Evolutionary conservation across 176 grass and related monocot species (phyloP).

Genomic region (Carex myosuroides): DNA sequence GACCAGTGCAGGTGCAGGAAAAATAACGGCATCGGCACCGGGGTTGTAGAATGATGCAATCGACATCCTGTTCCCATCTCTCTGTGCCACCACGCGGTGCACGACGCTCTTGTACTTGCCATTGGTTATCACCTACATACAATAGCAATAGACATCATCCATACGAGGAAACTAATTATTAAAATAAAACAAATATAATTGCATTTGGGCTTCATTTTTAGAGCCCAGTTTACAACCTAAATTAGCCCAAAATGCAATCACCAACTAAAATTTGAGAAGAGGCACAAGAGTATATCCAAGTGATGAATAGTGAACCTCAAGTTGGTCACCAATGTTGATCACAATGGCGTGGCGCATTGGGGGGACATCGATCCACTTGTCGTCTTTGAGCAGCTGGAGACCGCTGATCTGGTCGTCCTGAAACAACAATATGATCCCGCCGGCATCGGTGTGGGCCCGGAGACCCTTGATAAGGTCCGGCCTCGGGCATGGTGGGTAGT

Average conservation of each 20-base stretch:
- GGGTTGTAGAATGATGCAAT: slow-evolving; percentile 98
- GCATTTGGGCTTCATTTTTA: not conserved
- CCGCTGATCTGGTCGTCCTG: slow-evolving; percentile 88
- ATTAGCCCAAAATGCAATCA: not conserved
- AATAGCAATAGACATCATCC: not conserved
- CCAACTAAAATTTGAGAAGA: not conserved
- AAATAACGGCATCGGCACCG: slow-evolving; percentile 73
- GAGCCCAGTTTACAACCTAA: not conserved
- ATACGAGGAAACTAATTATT: not conserved
- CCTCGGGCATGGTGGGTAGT: slow-evolving; percentile 80
- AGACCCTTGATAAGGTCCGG: slow-evolving; percentile 66
- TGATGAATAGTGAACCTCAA: slow-evolving; percentile 37
- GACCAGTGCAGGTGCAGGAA: slow-evolving; percentile 49
- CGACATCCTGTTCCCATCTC: slow-evolving; percentile 93
- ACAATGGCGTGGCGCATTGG: slow-evolving; percentile 65
- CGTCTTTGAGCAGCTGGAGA: slow-evolving; percentile 71
- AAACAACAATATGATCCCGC: slow-evolving; percentile 88
- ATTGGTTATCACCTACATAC: slow-evolving; percentile 76
- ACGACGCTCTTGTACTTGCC: slow-evolving; percentile 86
- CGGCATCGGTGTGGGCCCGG: slow-evolving; percentile 89
- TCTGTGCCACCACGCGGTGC: slow-evolving; percentile 73
- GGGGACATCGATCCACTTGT: slow-evolving; percentile 69
- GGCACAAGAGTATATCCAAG: not conserved
- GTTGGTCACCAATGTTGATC: slow-evolving; percentile 92
- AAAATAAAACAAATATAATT: not conserved